phyloP scores from a whole-genome alignment of 2,329 filamentous ascomycete genomes.

The Boeremia exigua region DNA sequence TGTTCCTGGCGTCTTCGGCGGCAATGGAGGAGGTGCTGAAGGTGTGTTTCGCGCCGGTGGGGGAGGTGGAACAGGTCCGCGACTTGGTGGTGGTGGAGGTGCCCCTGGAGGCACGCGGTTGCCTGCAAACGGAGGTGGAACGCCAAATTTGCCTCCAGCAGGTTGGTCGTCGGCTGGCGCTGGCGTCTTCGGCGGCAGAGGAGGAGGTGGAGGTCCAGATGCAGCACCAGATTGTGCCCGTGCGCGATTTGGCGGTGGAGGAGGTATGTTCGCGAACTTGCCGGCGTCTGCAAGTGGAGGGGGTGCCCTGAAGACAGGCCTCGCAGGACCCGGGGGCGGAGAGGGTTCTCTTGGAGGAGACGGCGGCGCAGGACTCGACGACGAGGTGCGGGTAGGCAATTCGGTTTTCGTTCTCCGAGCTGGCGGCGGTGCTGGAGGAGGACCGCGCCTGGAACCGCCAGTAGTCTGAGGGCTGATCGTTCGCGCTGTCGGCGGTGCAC shows the following conservation, averaged over 20 bases:
- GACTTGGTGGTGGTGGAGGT: constrained; percentile 77
- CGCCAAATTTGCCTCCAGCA: constrained; percentile 67
- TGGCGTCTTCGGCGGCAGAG: constrained; percentile 61
- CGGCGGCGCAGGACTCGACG: constrained; percentile 64
- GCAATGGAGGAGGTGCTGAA: constrained; percentile 47
- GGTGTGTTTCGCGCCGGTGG: constrained; percentile 53
- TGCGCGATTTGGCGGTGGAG: constrained; percentile 55
- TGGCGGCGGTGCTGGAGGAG: constrained; percentile 65
- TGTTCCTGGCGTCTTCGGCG: constrained; percentile 48
- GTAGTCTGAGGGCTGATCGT: constrained; percentile 67
- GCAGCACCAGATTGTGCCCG: constrained; percentile 58
- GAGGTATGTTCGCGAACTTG: constrained; percentile 70
- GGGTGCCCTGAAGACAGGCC: constrained; percentile 79
- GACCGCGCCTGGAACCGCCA: constrained; percentile 65
- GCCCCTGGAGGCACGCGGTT: constrained; percentile 66
- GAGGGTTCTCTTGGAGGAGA: constrained; percentile 74
- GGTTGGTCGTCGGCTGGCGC: constrained; percentile 68
- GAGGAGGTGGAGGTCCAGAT: constrained; percentile 69
- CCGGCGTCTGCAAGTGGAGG: constrained; percentile 90
- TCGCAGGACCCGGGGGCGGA: constrained; percentile 65
- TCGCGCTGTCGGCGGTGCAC: constrained; percentile 48
- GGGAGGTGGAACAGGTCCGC: constrained; percentile 68
- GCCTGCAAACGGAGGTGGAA: constrained; percentile 80
- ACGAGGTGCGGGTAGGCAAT: constrained; percentile 51
- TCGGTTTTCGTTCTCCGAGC: constrained; percentile 54